Conservation (phyloP, 2,329 filamentous ascomycete species). For the Ilyonectria sp. region DNA sequence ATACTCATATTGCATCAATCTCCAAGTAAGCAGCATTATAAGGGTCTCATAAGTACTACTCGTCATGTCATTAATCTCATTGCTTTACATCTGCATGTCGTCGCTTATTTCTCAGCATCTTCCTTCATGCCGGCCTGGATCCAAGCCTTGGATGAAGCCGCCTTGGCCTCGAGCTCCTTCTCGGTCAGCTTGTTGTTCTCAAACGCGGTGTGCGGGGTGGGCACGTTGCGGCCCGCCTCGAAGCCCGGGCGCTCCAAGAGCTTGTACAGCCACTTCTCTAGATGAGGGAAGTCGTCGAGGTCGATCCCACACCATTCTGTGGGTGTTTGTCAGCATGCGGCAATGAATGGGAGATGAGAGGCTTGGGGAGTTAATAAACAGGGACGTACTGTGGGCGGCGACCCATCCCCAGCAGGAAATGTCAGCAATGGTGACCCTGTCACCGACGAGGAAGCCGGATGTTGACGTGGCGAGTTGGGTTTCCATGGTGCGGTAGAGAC, state of each 20-base stretch:
- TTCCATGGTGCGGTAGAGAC: constrained; percentile 85
- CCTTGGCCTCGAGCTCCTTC: constrained; percentile 71
- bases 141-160: constrained; percentile 71
- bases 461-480: constrained; percentile 73
- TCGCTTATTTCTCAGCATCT: constrained; percentile 67
- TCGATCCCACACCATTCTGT: constrained; percentile 64
- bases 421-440: constrained; percentile 82
- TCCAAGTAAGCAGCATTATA: not conserved
- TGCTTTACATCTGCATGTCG: not conserved
- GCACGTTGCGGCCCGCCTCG: constrained; percentile 83
- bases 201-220: constrained; percentile 75
- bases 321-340: constrained; percentile 12
- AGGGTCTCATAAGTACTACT: not conserved
- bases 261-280: constrained; percentile 84
- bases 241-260: constrained; percentile 79
- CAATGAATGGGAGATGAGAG: no score
- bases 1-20: no score
- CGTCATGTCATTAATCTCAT: constrained; percentile 12
- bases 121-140: constrained; percentile 79
- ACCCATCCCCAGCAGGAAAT: constrained; percentile 88
- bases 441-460: constrained; percentile 75
- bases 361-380: not conserved
- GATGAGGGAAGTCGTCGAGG: constrained; percentile 80
- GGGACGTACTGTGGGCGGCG: constrained; percentile 60
- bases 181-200: constrained; percentile 60